Percentiles rank a stretch among this genome's conserved stretches.
Evolutionary conservation across 2,329 filamentous ascomycete species (phyloP).

Genomic region (Colletotrichum trifolii): DNA sequence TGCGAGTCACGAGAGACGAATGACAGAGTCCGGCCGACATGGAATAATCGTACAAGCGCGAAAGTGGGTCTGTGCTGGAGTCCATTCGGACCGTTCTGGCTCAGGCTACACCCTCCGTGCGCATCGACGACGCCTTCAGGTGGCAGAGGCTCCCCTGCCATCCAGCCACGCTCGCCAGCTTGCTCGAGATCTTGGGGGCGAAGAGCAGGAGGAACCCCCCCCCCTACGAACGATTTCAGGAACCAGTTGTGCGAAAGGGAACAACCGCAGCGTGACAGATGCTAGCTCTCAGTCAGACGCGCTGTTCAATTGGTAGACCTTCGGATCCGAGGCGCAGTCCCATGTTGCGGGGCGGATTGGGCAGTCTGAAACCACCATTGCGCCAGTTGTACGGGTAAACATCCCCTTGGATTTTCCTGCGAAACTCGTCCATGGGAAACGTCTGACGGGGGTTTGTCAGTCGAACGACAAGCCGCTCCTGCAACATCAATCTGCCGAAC

Average conservation of each 20-base stretch:
- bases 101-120: constrained; percentile 19
- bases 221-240: constrained; percentile 32
- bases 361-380: constrained; percentile 37
- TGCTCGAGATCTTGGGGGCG: constrained; percentile 37
- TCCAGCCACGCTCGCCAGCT: constrained; percentile 26
- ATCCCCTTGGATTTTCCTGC: constrained; percentile 14
- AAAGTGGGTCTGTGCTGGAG: constrained; percentile 15
- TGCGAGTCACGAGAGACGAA: constrained; percentile 32
- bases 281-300: constrained; percentile 27
- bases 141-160: constrained; percentile 12
- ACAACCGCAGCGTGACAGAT: constrained; percentile 31
- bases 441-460: neutral
- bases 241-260: constrained; percentile 30
- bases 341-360: constrained; percentile 27
- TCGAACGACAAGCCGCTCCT: no score
- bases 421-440: constrained; percentile 7
- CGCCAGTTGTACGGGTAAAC: constrained; percentile 32
- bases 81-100: constrained; percentile 31
- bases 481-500: no score
- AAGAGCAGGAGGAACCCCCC: constrained; percentile 20
- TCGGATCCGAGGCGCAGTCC: constrained; percentile 36
- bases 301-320: constrained; percentile 21
- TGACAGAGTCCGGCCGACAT: constrained; percentile 30
- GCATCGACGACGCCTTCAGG: neutral
- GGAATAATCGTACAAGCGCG: constrained; percentile 18